Conservation (phyloP, 148 eudicot species). For the Chenopodium formosanum region DNA sequence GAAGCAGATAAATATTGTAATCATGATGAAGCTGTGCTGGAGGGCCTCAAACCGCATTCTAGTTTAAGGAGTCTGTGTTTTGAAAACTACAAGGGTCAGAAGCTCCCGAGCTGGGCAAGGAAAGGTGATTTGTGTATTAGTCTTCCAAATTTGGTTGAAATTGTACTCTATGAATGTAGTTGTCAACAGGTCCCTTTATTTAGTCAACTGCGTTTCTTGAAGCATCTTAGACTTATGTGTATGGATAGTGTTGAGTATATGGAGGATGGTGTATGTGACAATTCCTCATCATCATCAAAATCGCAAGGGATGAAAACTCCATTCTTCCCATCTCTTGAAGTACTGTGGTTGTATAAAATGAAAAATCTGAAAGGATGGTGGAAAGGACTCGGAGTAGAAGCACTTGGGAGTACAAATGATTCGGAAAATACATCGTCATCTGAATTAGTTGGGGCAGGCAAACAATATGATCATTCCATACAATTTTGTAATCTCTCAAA, state of each 20-base stretch:
- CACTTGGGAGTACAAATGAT: no score
- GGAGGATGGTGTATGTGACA: not conserved
- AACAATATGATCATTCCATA: not conserved
- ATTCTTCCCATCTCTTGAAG: slow-evolving; percentile 37
- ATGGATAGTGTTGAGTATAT: slow-evolving; percentile 2
- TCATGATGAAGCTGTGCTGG: no score
- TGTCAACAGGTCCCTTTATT: slow-evolving; percentile 17
- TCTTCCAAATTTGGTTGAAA: not conserved
- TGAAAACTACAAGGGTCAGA: not conserved
- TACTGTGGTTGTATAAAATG: not conserved
- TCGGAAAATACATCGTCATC: no score
- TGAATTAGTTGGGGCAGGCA: not conserved
- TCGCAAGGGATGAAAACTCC: not conserved
- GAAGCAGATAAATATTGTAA: no score
- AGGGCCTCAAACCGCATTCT: no score
- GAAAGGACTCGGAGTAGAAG: no score
- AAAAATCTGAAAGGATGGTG: no score
- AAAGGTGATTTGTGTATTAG: not conserved
- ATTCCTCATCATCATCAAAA: not conserved
- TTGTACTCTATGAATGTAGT: not conserved
- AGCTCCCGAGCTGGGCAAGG: not conserved
- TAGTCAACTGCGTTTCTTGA: slow-evolving; percentile 18
- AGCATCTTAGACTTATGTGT: not conserved
- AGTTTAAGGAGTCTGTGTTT: no score
- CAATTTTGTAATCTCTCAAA: no score